Evolutionary conservation across 768 basidiomycete genomes (phyloP), one percentile per base, ranked within the genome.

Genomic region (Phanerochaete sordida): DNA sequence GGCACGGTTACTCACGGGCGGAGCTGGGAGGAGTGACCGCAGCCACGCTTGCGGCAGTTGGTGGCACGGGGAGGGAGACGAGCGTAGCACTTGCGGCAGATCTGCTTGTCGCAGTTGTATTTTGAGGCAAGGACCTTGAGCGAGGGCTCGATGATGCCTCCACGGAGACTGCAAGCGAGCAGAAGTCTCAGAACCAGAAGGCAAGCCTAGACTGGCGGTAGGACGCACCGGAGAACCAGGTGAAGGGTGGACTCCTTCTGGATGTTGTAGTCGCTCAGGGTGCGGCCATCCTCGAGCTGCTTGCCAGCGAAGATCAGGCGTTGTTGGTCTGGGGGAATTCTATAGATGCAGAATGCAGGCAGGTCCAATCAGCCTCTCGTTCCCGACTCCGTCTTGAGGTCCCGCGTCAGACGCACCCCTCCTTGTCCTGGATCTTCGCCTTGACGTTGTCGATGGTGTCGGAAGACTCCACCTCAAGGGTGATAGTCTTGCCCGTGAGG

Each of bases 81-180:
- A 47, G 97, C 97, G 76, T 98, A 98, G 82, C 97, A 98, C 78
- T 98, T 98, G 77, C 97, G 94, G 85, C 97, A 98, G 70, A 98
- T 98, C 75, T 95, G 93, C 84, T 96, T 96, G 79, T 97, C 94
- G 76, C 95, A 98, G 81, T 98, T 98, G 87, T 95, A 97, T 77
- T 96, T 96, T 74, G 89, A 84, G 60, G 97, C 97, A 62, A 98
- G 86, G 44, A 94, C 93, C 79, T 98, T 98, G 72, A 99, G 81
- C 65, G 97, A 98, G 63, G 97, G 97, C 80, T 99, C 97, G 67
- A 99, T 98, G 81, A 99, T 94, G 55, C 97, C 97, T 63, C 97
- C 95, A 75, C 94, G 91, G 68, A 96, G 92, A 81, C 91, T 91
- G 65, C n/a, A 26, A 19, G 49, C 58, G 54, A 31, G 19, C n/a